Base-by-base conservation (phyloP, 805 yeast species). In the Sugiyamaella mastotermitis region DNA sequence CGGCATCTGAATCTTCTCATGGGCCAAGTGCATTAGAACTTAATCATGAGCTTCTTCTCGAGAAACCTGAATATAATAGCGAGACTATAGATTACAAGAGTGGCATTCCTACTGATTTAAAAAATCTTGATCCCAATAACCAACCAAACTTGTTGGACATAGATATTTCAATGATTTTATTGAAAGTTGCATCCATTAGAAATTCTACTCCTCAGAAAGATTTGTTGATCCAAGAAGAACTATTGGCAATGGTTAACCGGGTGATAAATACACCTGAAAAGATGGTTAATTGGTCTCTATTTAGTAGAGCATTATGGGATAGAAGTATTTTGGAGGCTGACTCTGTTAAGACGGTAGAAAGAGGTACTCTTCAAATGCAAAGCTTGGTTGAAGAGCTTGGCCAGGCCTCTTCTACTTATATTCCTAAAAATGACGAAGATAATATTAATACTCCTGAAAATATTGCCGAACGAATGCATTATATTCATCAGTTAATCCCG, bases 291-390 rank as follows among this genome's bases (percentile, higher is more conserved):
- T 87, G 95, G 87, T 62, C 83, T 1, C 58, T 90, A 3, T 86
- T 79, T 52, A 76, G 88, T 2, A 69, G 88, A 45, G 83, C 94
- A 0, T 64, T 92, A 31, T 92, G 97, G 96, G 83, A 81, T 53
- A 74, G 97, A 57, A 85, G 96, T 5, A 51, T 83, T 15, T 65
- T 88, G 25, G 98, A 92, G 57, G 74, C 95, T 0, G 69, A 71
- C 35, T 79, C 78, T 48, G 77, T 94, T 1, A 79, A 83, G 55
- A 90, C 97, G 1, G 80, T 90, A 17, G 97, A 92, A 62, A 73
- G 98, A 57, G 97, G 97, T 35, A 78, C 88, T 3, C 66, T 92
- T 36, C 98, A 92, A 61, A 79, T 92, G 80, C 90, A 88, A 38
- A 80, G 94, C 3, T 65, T 92, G 30, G 92, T 88, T 19, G 95